Evolutionary conservation across 106 monocot genomes (phyloP), one percentile per base, ranked within the genome.

Genomic region (Platanthera zijinensis): DNA sequence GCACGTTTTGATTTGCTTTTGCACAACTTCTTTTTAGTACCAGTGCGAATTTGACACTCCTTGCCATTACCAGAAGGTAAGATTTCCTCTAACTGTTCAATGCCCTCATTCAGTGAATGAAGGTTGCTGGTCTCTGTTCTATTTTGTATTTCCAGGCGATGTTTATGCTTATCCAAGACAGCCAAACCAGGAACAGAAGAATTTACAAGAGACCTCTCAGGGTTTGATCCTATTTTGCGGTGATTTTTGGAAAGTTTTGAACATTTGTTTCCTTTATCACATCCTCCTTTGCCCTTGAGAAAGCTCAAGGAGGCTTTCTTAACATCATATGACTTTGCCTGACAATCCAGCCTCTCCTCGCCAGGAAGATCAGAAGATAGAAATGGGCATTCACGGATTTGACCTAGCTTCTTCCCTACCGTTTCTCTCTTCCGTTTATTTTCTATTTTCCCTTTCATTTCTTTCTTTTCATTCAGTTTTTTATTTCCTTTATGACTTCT

Each of bases 241-340:
- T 78, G 69, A 54, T 79, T 76, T 69, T 48, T 83, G 8, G 14
- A 71, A 48, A 52, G 76, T 32, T 80, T 78, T 73, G 68, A 66
- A 74, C 62, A 69, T 66, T 19, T 53, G 8, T 51, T 77, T 62
- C 76, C 78, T 57, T 50, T 32, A 46, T 56, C 62, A 63, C 9
- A 48, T 8, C 39, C 64, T 77, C 18, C 52, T 62, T 75, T 71
- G 48, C 78, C 75, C 67, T 79, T 75, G 54, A 15, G 5, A 71
- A 49, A 56, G 81, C 25, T 15, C 19, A 22, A 72, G 52, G 73
- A 50, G 56, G 71, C 18, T 48, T 84, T 82, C 59, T 51, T 78
- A 51, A 51, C 68, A 13, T 76, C 71, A 12, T 47, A 75, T 6
- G 62, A 77, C 28, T 73, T 78, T 45, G 50, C 57, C 57, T 32